Evolutionary conservation across 139 green algal species (phyloP), one percentile per base, ranked within the genome.

Genomic region (Astrephomene gubernaculifera): DNA sequence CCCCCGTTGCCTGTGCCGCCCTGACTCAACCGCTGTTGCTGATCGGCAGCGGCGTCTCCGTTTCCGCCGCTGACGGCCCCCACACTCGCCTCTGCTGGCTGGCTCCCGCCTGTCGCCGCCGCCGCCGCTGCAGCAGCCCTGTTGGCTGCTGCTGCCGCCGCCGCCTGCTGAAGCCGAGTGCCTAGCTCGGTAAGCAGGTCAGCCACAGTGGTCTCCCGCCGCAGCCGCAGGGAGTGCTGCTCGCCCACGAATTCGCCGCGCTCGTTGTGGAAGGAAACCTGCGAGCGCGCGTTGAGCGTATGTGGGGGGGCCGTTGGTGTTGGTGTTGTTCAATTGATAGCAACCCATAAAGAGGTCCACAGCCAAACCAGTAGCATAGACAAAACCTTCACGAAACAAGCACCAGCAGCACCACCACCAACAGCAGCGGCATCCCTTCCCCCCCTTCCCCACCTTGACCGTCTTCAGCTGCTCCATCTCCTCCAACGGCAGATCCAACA

Each of bases 401-500:
- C n/a, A n/a, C n/a, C n/a, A n/a, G n/a, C n/a, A n/a, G n/a, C n/a
- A n/a, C n/a, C n/a, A n/a, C n/a, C n/a, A n/a, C n/a, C n/a, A n/a
- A n/a, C 41, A 96, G 90, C 57, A 95, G 86, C 2, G 86, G 92
- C 83, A 98, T 85, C 63, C 63, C 63, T 43, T 67, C 60, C 60
- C 60, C 60, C 17, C 49, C n/a, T 5, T 6, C 21, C 79, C 39
- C 60, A 93, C 88, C 86, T 83, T 91, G 38, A 95, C 61, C n/a
- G 85, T 92, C 57, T 93, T 95, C 25, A 94, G 81, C 83, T 87
- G 81, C 87, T 95, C 92, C 75, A 98, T 91, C 86, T 98, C 90
- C 9, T 91, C 93, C 86, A 99, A 90, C 0, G 96, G 97, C 80
- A 99, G 90, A 88, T 99, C 97, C 61, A 99, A 91, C 61, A 97